Conservation (phyloP, 2,329 filamentous ascomycete genomes). For the Trichocomaceae sp. region DNA sequence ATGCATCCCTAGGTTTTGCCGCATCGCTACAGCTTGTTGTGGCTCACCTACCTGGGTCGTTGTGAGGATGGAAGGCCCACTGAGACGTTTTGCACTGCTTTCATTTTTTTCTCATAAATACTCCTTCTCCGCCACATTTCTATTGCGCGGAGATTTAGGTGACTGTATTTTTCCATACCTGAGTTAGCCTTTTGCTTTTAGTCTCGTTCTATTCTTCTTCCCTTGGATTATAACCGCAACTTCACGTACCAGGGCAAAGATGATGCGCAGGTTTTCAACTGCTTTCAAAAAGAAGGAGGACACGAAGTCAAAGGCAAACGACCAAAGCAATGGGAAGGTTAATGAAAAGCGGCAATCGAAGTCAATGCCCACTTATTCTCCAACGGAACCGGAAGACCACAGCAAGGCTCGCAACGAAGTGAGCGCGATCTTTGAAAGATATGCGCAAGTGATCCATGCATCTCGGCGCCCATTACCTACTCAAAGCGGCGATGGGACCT, state of each 20-base stretch:
- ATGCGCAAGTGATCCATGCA: conserved; percentile 45
- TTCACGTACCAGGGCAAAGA: neutral
- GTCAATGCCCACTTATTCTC: conserved; percentile 19
- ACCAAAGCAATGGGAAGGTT: conserved; percentile 7
- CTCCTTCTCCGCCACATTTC: conserved; percentile 11
- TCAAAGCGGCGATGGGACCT: conserved; percentile 58
- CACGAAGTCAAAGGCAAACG: conserved; percentile 27
- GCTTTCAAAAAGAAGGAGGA: conserved; percentile 36
- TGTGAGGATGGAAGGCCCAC: neutral
- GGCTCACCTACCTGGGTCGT: neutral
- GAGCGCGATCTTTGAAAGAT: conserved; percentile 37
- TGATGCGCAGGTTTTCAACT: conserved; percentile 34
- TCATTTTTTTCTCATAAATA: conserved; percentile 16
- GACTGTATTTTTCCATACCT: neutral
- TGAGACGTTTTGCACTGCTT: conserved; percentile 3
- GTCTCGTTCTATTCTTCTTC: conserved; percentile 5
- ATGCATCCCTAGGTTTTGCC: neutral
- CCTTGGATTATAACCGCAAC: neutral
- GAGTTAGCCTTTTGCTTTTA: conserved; percentile 13
- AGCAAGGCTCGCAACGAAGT: conserved; percentile 36
- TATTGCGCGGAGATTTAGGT: neutral
- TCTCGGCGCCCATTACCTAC: conserved; percentile 58
- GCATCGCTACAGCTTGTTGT: conserved; percentile 2
- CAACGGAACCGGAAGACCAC: conserved; percentile 18
- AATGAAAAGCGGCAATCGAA: conserved; percentile 30